Evolutionary conservation across 495 filamentous ascomycete species (phyloP).

Genomic region (Penicillium malachiteum): DNA sequence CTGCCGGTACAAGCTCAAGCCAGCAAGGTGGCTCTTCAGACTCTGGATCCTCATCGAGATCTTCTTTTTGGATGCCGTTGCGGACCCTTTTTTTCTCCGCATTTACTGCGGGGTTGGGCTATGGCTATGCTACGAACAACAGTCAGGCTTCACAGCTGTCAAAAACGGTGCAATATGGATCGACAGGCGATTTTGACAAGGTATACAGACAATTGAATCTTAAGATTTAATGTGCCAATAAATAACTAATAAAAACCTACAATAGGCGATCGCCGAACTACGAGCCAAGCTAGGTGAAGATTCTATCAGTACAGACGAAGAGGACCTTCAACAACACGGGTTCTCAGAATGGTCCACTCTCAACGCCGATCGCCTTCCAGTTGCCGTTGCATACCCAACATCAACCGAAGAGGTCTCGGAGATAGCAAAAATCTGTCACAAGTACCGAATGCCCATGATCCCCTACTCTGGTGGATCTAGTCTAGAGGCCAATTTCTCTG

Average conservation of each 20-base stretch:
- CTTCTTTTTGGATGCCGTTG: constrained; percentile 31
- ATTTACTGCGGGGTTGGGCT: constrained; percentile 38
- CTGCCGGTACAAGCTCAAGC: constrained; percentile 2
- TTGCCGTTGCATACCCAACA: constrained; percentile 78
- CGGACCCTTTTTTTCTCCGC: constrained; percentile 33
- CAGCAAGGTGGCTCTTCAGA: constrained; percentile 6
- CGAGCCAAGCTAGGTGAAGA: constrained; percentile 14
- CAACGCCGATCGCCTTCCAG: constrained; percentile 73
- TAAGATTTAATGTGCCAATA: background rate
- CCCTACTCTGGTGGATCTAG: constrained; percentile 86
- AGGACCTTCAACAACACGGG: constrained; percentile 76
- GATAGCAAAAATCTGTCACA: constrained; percentile 78
- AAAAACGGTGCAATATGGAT: constrained; percentile 38
- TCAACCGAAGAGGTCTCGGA: constrained; percentile 76
- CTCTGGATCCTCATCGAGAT: constrained; percentile 18
- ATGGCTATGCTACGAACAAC: constrained; percentile 29
- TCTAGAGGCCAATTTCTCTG: constrained; percentile 85
- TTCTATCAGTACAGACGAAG: constrained; percentile 55
- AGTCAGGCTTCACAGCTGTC: constrained; percentile 9
- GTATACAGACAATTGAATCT: constrained; percentile 56
- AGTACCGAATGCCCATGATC: constrained; percentile 78
- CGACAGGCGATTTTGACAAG: constrained; percentile 41
- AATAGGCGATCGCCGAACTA: constrained; percentile 5
- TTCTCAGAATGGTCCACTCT: constrained; percentile 88
- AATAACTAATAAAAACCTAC: background rate